These are phyloP conservation scores for Monilinia vaccinii-corymbosi DNA, from an alignment of 2,329 filamentous ascomycete genomes.

Conservation along the genomic window DNA sequence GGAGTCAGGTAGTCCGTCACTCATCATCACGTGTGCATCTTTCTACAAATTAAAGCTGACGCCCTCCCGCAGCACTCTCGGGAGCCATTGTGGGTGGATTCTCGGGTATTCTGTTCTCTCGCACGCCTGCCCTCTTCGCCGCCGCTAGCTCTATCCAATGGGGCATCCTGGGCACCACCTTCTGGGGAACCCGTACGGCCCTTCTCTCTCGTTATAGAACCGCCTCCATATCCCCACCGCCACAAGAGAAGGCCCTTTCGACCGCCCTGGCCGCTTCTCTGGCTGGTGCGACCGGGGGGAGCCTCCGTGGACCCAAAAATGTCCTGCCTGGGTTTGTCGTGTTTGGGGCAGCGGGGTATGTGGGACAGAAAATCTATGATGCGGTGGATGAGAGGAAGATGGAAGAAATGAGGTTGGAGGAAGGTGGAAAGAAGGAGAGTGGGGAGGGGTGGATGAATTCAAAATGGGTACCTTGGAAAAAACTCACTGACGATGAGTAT, in stretches of 20 bases:
- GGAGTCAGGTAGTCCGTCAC: neutral
- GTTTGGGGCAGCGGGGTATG: conserved; percentile 47
- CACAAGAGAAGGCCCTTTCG: conserved; percentile 52
- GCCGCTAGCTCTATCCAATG: conserved; percentile 68
- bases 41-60: neutral
- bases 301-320: conserved; percentile 48
- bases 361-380: conserved; percentile 49
- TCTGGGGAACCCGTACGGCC: conserved; percentile 48
- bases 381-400: conserved; percentile 34
- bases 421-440: conserved; percentile 26
- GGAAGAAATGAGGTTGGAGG: conserved; percentile 22
- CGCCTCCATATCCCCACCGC: conserved; percentile 31
- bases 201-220: conserved; percentile 37
- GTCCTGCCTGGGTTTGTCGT: conserved; percentile 48
- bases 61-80: conserved; percentile 23
- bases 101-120: conserved; percentile 61
- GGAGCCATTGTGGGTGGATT: conserved; percentile 59
- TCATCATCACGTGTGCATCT: neutral
- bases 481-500: conserved; percentile 66
- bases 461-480: conserved; percentile 63
- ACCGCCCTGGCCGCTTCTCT: conserved; percentile 64
- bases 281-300: conserved; percentile 52
- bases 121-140: conserved; percentile 61
- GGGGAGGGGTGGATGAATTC: conserved; percentile 39
- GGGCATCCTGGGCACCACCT: conserved; percentile 68